Base-by-base conservation (phyloP, 495 filamentous ascomycete genomes). In the Penicillium cosmopolitanum region DNA sequence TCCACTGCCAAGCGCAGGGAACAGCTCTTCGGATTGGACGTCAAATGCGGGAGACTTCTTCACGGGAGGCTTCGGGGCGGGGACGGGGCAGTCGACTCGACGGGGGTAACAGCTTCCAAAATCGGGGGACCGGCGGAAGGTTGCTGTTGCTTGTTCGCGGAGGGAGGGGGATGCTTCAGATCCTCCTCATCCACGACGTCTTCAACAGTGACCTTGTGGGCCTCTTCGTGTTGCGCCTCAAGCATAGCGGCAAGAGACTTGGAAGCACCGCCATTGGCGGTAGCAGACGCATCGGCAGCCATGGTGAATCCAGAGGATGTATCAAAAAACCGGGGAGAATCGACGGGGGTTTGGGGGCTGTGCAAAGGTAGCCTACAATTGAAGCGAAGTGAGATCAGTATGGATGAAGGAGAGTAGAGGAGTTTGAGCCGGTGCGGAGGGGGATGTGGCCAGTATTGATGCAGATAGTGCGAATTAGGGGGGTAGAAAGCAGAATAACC, bases 121-220 rank as follows among this genome's bases (percentile, higher is more conserved):
- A 58, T 50, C n/a, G 70, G 40, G 19, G 65, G 57, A 34, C 63
- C 55, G 5, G 59, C 63, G 4, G 68, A 66, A 48, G 62, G 51
- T 35, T 66, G 53, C 16, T 63, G 60, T 46, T 70, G 67, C 47
- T 42, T 74, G 50, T 25, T 78, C 70, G 58, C 73, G 75, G 70
- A 57, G 11, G 84, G 81, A 1, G 83, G 79, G 50, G 81, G 84
- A 68, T 87, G 85, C 57, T 69, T 72, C 57, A 87, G 64, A 60
- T 94, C 85, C n/a, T 93, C 90, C 65, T 93, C 90, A 68, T 96
- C 93, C 36, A 82, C 76, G 18, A 80, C 84, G 18, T 97, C 93
- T 73, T 96, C 92, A 42, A 96, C 82, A 6, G 87, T 91, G 34
- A 80, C 76, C 57, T 84, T 82, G 72, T 93, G 90, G 33, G 80